phyloP scores from a whole-genome alignment of 1,139 yeast genomes.

The Nakaseomyces nivariensis region DNA sequence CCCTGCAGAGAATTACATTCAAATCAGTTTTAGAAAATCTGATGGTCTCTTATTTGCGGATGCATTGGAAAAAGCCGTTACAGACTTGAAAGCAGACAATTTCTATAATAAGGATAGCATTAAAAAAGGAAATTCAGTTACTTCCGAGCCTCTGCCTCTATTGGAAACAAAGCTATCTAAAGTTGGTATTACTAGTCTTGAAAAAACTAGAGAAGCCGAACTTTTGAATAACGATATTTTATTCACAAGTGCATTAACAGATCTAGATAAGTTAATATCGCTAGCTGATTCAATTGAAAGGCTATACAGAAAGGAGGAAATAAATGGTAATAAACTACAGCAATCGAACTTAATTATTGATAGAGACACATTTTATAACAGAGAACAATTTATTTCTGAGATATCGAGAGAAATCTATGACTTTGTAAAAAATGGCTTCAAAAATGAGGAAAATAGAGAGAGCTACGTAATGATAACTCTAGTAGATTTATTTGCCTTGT shows the following conservation, averaged over 20 bases:
- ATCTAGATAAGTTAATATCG: constrained; percentile 65
- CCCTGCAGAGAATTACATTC: constrained; percentile 32
- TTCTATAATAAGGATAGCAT: background rate
- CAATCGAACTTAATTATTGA: constrained; percentile 23
- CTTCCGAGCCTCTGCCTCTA: constrained; percentile 18
- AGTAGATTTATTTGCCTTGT: constrained; percentile 49
- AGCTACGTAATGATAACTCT: constrained; percentile 49
- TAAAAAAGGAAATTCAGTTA: constrained; percentile 34
- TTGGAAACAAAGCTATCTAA: constrained; percentile 16
- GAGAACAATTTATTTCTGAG: constrained; percentile 29
- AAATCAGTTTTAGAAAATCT: constrained; percentile 53
- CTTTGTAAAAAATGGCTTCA: constrained; percentile 35
- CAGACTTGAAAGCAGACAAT: constrained; percentile 32
- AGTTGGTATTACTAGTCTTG: constrained; percentile 64
- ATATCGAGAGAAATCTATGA: constrained; percentile 49
- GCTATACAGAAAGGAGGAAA: constrained; percentile 32
- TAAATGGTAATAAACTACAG: constrained; percentile 14
- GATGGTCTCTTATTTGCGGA: constrained; percentile 44
- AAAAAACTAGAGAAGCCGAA: constrained; percentile 47
- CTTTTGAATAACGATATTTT: constrained; percentile 53
- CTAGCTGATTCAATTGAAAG: constrained; percentile 66
- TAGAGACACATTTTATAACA: constrained; percentile 29
- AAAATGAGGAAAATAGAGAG: constrained; percentile 29
- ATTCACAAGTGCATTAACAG: constrained; percentile 62
- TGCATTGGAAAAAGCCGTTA: constrained; percentile 36